A percentile compares a stretch with the other conserved stretches of the same genome.
These are phyloP conservation scores for Myxozyma geophila DNA, from an alignment of 805 yeast genomes.

Conservation along the genomic window DNA sequence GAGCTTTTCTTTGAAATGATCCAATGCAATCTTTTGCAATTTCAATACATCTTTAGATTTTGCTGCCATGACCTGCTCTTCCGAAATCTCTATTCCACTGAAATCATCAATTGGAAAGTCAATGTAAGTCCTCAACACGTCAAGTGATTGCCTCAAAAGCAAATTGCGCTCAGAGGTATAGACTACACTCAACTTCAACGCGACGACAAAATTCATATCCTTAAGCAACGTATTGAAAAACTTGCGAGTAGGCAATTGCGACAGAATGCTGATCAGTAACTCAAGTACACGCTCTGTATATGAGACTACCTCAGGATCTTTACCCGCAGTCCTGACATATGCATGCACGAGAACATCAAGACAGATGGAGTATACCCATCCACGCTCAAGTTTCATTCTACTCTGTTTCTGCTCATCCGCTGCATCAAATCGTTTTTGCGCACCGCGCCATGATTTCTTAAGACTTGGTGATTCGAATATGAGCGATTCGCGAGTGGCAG, in stretches of 20 bases:
- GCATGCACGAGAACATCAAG: constrained; percentile 32
- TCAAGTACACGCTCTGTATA: constrained; percentile 35
- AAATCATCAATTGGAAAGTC: constrained; percentile 53
- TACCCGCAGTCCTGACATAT: neutral
- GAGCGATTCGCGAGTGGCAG: constrained; percentile 30
- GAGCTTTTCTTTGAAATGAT: constrained; percentile 37
- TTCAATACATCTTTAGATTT: constrained; percentile 27
- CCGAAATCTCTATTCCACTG: constrained; percentile 43
- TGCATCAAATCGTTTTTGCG: constrained; percentile 36
- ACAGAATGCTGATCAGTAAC: constrained; percentile 44
- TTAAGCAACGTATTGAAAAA: constrained; percentile 43
- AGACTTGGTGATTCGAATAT: constrained; percentile 36
- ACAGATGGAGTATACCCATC: constrained; percentile 42
- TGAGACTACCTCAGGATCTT: constrained; percentile 2
- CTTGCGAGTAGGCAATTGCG: constrained; percentile 52
- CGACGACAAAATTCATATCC: constrained; percentile 41
- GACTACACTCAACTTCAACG: constrained; percentile 13
- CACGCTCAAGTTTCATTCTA: constrained; percentile 37
- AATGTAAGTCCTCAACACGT: constrained; percentile 41
- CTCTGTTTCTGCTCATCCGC: constrained; percentile 36
- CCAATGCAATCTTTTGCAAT: constrained; percentile 41
- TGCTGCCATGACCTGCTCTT: constrained; percentile 31
- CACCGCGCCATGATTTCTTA: constrained; percentile 39
- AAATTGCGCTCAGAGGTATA: constrained; percentile 17
- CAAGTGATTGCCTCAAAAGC: constrained; percentile 13